Evolutionary conservation across 2,329 filamentous ascomycete species (phyloP).

Genomic region (Thelonectria discophora): DNA sequence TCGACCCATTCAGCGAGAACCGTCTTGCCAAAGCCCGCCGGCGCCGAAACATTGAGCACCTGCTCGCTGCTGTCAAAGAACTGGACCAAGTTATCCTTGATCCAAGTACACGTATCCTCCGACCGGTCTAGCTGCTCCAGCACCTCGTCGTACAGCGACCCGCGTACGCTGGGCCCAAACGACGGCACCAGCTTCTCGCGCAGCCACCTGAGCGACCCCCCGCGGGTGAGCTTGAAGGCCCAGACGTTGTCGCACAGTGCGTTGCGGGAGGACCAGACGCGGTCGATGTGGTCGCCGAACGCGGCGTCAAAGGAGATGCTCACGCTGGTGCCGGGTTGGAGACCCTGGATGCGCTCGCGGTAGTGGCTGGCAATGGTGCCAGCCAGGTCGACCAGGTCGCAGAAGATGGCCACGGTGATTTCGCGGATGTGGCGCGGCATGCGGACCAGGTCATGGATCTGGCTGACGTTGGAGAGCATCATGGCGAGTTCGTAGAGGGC

Average conservation of each 20-base stretch:
- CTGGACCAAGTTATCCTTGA: conserved; percentile 46
- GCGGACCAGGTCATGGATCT: conserved; percentile 49
- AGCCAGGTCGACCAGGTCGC: conserved; percentile 47
- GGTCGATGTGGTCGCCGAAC: conserved; percentile 48
- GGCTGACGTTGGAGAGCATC: conserved; percentile 48
- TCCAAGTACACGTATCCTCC: conserved; percentile 53
- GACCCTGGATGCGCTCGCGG: conserved; percentile 45
- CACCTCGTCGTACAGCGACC: conserved; percentile 46
- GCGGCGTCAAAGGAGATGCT: conserved; percentile 49
- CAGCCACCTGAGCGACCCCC: conserved; percentile 42
- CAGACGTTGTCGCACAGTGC: conserved; percentile 48
- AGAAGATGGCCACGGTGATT: conserved; percentile 47
- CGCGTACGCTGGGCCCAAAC: conserved; percentile 41
- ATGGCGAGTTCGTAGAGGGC: conserved; percentile 51
- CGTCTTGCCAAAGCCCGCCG: conserved; percentile 49
- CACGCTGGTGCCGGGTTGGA: conserved; percentile 36
- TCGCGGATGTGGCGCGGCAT: conserved; percentile 45
- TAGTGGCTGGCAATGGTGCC: conserved; percentile 49
- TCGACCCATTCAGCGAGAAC: conserved; percentile 52
- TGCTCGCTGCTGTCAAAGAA: conserved; percentile 48
- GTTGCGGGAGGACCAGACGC: conserved; percentile 47
- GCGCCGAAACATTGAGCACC: conserved; percentile 48
- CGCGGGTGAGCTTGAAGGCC: conserved; percentile 45
- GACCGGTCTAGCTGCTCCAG: conserved; percentile 49
- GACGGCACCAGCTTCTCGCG: conserved; percentile 45